Percentiles rank a stretch among this genome's conserved stretches.
phyloP scores from a whole-genome alignment of 2,329 filamentous ascomycete genomes.

The Aspergillus sp. region DNA sequence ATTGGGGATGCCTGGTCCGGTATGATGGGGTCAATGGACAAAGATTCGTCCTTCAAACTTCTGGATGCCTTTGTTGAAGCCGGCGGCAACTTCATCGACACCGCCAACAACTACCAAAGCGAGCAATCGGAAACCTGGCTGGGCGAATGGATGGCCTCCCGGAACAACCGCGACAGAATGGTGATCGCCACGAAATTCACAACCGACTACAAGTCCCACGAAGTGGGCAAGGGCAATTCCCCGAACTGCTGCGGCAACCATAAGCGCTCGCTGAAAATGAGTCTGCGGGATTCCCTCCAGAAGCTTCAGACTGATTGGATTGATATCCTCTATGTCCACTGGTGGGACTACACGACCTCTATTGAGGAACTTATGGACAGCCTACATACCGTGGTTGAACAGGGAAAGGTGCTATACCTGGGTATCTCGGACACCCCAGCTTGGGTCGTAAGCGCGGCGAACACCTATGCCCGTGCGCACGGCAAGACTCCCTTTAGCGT shows the following conservation, averaged over 20 bases:
- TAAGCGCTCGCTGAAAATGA: constrained; percentile 43
- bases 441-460: constrained; percentile 42
- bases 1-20: constrained; percentile 44
- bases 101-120: constrained; percentile 66
- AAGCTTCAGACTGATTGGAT: constrained; percentile 56
- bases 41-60: constrained; percentile 61
- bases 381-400: constrained; percentile 39
- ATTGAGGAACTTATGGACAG: constrained; percentile 40
- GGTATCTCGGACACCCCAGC: constrained; percentile 43
- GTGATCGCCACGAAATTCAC: constrained; percentile 66
- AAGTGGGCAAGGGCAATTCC: constrained; percentile 39
- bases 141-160: constrained; percentile 68
- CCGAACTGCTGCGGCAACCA: constrained; percentile 41
- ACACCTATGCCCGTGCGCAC: constrained; percentile 39
- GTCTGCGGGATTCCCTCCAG: constrained; percentile 43
- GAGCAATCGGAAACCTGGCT: constrained; percentile 66
- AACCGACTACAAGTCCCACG: constrained; percentile 50
- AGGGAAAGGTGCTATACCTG: constrained; percentile 44
- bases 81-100: constrained; percentile 75
- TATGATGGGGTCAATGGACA: constrained; percentile 64
- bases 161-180: constrained; percentile 51
- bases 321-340: constrained; percentile 57
- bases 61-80: constrained; percentile 66
- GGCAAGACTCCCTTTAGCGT: constrained; percentile 42
- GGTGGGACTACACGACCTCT: constrained; percentile 49